Conservation (phyloP, 306 rosid genomes). For the Cicer pinnatifidum region DNA sequence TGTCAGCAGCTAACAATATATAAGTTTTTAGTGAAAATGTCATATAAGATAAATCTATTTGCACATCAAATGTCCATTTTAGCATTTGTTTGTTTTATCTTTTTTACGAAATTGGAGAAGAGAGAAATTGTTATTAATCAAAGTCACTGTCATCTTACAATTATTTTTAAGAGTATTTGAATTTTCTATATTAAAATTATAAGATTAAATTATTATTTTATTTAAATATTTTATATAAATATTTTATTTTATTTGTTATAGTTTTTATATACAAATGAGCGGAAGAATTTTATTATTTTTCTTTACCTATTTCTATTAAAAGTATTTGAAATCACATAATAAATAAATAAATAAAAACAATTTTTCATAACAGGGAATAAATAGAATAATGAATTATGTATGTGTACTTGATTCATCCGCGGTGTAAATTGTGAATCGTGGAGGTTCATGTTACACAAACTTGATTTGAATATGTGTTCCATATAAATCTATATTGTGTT, state of each 20-base stretch:
- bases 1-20: too few relatives aligned
- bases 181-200: too few relatives aligned
- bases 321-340: too few relatives aligned
- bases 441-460: constrained; percentile 13
- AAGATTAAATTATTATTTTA: not conserved
- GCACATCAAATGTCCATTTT: not conserved
- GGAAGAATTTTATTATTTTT: not conserved
- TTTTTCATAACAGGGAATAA: too few relatives aligned
- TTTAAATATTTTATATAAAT: not conserved
- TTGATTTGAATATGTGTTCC: not conserved
- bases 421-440: constrained; percentile 25
- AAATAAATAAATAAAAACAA: too few relatives aligned
- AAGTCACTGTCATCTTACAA: too few relatives aligned
- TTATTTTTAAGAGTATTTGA: too few relatives aligned
- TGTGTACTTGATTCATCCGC: not conserved
- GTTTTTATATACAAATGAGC: not conserved
- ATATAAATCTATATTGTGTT: not conserved
- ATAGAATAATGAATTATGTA: not conserved
- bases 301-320: not conserved
- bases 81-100: not conserved
- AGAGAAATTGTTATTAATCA: too few relatives aligned
- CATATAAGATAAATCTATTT: too few relatives aligned
- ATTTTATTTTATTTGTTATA: not conserved
- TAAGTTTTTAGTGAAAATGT: too few relatives aligned
- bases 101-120: not conserved